Evolutionary conservation across 345 rosid species (phyloP), one percentile per base, ranked within the genome.

Genomic region (Gynandropsis gynandra): DNA sequence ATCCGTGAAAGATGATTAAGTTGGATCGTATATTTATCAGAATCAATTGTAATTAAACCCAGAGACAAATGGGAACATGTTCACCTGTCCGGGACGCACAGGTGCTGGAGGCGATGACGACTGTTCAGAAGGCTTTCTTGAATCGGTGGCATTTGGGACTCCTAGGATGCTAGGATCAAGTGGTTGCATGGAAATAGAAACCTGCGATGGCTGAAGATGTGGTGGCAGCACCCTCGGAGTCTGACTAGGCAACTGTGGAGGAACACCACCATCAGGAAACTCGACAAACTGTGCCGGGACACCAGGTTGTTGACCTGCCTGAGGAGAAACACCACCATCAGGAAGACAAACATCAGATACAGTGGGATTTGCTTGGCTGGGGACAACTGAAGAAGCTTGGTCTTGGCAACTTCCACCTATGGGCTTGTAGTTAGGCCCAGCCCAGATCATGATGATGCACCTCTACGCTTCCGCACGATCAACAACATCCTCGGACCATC

Each of bases 31-130:
- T 42, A 39, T 39, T 9, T n/a, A 19, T 4, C 12, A 10, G 56
- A 21, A 16, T n/a, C n/a, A 12, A 52, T 10, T 50, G 4, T 41
- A 19, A 38, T 50, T 27, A 31, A 27, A 56, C 18, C 10, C 11
- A 42, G 32, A 62, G 20, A 12, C 52, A 31, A 4, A 48, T 13
- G 29, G 47, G 14, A 31, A 18, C 21, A 58, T 12, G 37, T 15
- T 71, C 46, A 87, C 98, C 94, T 87, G 97, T 65, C 98, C 98
- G 56, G 95, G 95, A 43, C 94, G 84, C 68, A 92, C 95, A 10
- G 89, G 52, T 50, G 76, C 57, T 27, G 87, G 87, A 15, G 81
- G 79, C 18, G 84, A 61, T 42, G 81, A 46, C 52, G 83, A 69
- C 36, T 48, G 80, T 8, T 36, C 63, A 46, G 76, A 53, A 56